Conservation (phyloP, 2,329 filamentous ascomycete species). For the Alternaria solani region DNA sequence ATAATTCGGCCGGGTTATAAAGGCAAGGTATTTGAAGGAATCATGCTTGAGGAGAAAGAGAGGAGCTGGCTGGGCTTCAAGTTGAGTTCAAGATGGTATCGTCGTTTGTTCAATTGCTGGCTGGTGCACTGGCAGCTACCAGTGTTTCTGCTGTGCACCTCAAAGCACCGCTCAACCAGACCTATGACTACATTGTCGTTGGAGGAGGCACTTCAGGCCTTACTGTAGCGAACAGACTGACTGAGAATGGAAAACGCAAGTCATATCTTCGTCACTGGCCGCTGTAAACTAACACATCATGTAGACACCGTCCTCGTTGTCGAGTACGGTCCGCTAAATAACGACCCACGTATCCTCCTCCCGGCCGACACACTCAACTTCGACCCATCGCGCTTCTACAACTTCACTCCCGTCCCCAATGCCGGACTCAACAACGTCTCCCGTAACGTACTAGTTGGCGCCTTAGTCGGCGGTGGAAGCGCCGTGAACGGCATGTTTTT, state of each 20-base stretch:
- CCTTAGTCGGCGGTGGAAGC: conserved; percentile 41
- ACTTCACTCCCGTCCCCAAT: conserved; percentile 18
- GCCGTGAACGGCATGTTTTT: conserved; percentile 47
- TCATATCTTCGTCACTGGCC: neutral
- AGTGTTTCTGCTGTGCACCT: neutral
- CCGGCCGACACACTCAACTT: conserved; percentile 12
- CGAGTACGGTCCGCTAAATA: conserved; percentile 21
- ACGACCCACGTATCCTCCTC: conserved; percentile 12
- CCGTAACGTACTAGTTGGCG: conserved; percentile 21
- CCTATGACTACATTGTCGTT: conserved; percentile 33
- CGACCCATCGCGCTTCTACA: conserved; percentile 15
- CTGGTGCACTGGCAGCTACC: neutral
- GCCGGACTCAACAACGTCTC: conserved; percentile 19
- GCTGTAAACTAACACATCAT: neutral
- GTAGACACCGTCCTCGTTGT: conserved; percentile 24
- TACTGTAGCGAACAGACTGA: conserved; percentile 30
- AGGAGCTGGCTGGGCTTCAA: no score
- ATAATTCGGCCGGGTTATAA: neutral
- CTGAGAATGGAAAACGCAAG: conserved; percentile 22
- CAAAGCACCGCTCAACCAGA: conserved; percentile 4
- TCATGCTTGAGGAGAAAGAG: neutral
- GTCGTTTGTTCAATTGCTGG: neutral
- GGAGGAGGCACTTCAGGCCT: conserved; percentile 33
- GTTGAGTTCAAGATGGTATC: neutral
- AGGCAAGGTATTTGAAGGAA: neutral